Percentiles rank a stretch among this genome's conserved stretches.
Evolutionary conservation across 1,139 yeast species (phyloP).

Genomic region (Suhomyces yuchorum): DNA sequence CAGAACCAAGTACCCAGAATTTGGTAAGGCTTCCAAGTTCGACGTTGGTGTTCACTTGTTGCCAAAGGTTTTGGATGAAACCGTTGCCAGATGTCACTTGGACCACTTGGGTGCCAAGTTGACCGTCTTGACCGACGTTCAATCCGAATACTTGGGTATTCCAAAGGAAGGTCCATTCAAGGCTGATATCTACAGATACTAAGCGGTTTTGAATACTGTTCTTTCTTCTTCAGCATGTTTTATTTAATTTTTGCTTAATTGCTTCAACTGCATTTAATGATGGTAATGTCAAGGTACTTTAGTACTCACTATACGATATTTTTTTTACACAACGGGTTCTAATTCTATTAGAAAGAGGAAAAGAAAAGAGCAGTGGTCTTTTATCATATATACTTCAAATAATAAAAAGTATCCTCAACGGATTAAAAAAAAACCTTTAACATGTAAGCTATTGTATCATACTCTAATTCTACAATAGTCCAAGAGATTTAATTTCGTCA

Average conservation of each 20-base stretch:
- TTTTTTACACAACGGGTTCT: conserved; percentile 18
- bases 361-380: conserved; percentile 24
- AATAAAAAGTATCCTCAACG: conserved; percentile 45
- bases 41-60: conserved; percentile 91
- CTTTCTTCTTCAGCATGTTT: conserved; percentile 15
- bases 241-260: conserved; percentile 29
- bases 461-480: not conserved
- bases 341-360: conserved; percentile 15
- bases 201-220: conserved; percentile 29
- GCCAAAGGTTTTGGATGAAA: conserved; percentile 98
- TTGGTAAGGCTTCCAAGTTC: conserved; percentile 90
- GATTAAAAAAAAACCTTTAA: conserved; percentile 21
- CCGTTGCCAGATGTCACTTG: conserved; percentile 97
- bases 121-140: conserved; percentile 73
- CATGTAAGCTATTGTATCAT: not conserved
- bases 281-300: conserved; percentile 18
- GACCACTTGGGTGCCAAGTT: conserved; percentile 92
- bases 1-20: conserved; percentile 84
- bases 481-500: not conserved
- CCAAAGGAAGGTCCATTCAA: conserved; percentile 97
- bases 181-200: conserved; percentile 98
- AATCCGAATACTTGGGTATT: conserved; percentile 94
- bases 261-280: conserved; percentile 55
- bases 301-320: conserved; percentile 7
- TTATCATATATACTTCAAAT: conserved; percentile 16